A percentile compares a stretch with the other conserved stretches of the same genome.
These are phyloP conservation scores for Coccinonectria pachysandricola DNA, from an alignment of 2,329 filamentous ascomycete genomes.

Conservation along the genomic window DNA sequence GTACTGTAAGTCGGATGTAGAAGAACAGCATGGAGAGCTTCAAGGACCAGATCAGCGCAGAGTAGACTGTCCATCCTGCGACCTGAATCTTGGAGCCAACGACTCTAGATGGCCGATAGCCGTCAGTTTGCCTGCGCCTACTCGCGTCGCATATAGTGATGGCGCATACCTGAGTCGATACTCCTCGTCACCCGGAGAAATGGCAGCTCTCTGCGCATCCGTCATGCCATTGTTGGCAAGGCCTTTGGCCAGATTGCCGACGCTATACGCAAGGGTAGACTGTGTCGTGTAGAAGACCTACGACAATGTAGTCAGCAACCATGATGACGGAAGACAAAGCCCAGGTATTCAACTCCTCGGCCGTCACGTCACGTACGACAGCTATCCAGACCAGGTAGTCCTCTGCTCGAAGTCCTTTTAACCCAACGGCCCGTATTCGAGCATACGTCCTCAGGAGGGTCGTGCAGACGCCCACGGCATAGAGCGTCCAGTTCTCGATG, in stretches of 20 bases:
- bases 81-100: constrained; percentile 46
- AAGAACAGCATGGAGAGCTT: constrained; percentile 47
- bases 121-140: too few species aligned
- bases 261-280: constrained; percentile 37
- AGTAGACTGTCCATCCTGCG: constrained; percentile 43
- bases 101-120: too few species aligned
- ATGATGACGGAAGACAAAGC: too few species aligned
- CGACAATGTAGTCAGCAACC: not conserved
- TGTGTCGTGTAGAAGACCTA: constrained; percentile 41
- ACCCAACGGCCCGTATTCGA: constrained; percentile 14
- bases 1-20: constrained; percentile 39
- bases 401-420: constrained; percentile 17
- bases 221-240: constrained; percentile 47
- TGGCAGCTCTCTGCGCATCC: constrained; percentile 30
- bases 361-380: constrained; percentile 9
- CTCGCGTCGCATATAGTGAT: too few species aligned
- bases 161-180: constrained; percentile 23
- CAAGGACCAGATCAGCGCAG: constrained; percentile 39
- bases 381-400: constrained; percentile 20
- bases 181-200: constrained; percentile 33
- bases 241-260: constrained; percentile 35
- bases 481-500: constrained; percentile 20
- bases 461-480: constrained; percentile 15
- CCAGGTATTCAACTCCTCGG: too few species aligned
- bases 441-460: constrained; percentile 22